phyloP scores from a whole-genome alignment of 1,284 basidiomycete genomes.

The Leccinum olivaceoglutinosum region DNA sequence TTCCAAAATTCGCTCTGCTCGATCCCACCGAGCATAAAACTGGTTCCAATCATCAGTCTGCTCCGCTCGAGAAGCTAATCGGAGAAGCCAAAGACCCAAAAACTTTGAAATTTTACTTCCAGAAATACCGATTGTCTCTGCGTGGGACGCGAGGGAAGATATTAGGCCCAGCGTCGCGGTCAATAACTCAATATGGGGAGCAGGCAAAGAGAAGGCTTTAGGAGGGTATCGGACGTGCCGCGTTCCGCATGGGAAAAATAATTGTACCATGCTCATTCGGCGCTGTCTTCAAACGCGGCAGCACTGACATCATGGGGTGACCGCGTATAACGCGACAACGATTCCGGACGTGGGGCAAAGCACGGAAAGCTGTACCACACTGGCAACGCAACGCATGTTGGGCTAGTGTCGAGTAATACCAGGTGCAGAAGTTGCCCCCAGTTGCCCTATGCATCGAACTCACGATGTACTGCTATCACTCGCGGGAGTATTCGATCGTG shows the following conservation, averaged over 20 bases:
- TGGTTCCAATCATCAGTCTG: constrained; percentile 40
- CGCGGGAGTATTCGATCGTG: too few species aligned
- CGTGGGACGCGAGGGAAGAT: constrained; percentile 62
- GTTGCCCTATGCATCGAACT: too few species aligned
- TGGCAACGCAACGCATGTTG: too few species aligned
- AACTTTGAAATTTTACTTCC: constrained; percentile 70
- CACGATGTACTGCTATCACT: too few species aligned
- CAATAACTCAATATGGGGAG: constrained; percentile 53
- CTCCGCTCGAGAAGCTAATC: constrained; percentile 37
- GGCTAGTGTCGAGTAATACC: too few species aligned
- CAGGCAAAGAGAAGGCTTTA: constrained; percentile 56
- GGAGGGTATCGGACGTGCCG: constrained; percentile 45
- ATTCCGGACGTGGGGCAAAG: too few species aligned
- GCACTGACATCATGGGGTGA: too few species aligned
- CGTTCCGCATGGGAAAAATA: constrained; percentile 56
- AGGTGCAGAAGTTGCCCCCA: too few species aligned
- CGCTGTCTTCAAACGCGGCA: constrained; percentile 6
- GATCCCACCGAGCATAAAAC: constrained; percentile 73
- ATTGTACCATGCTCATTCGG: constrained; percentile 59
- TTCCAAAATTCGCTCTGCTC: constrained; percentile 61
- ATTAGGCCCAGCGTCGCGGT: constrained; percentile 53
- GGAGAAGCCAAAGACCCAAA: constrained; percentile 66
- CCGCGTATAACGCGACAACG: too few species aligned
- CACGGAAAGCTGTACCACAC: too few species aligned
- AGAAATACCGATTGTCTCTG: constrained; percentile 64